Evolutionary conservation across 164 flowering plant species (phyloP), one percentile per base, ranked within the genome.

Genomic region (Akebia trifoliata): DNA sequence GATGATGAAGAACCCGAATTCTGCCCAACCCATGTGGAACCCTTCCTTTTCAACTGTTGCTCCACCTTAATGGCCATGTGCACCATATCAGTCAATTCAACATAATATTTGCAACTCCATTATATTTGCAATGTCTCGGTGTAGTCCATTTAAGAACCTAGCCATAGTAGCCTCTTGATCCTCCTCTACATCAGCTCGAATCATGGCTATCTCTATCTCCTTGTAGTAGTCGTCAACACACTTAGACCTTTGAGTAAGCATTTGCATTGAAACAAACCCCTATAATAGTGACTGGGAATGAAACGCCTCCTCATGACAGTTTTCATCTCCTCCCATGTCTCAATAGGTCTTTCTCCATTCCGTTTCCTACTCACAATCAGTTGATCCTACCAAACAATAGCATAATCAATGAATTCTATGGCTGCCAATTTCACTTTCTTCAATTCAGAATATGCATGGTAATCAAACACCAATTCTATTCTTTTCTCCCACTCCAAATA

Each of bases 201-300:
- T 64, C 62, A 40, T 57, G n/a, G n/a, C n/a, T n/a, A n/a, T n/a
- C n/a, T n/a, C n/a, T n/a, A n/a, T n/a, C n/a, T n/a, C n/a, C n/a
- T 43, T 57, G 6, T 34, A 21, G 53, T 57, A 65, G 1, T 65
- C 63, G 14, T 52, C 59, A n/a, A 65, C 58, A n/a, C 28, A 34
- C 53, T 22, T 50, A 1, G 50, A 21, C 1, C 53, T 53, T n/a
- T n/a, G n/a, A n/a, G n/a, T n/a, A n/a, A n/a, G n/a, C n/a, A n/a
- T n/a, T 10, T 58, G 44, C 5, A 65, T 50, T 31, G 30, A 12
- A 48, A 24, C 6, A 43, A n/a, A 6, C 42, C 62, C 6, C 51
- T 29, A 30, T 42, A 30, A n/a, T n/a, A n/a, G n/a, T n/a, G n/a
- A n/a, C n/a, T n/a, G n/a, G n/a, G n/a, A n/a, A n/a, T n/a, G n/a